Evolutionary conservation across 257 asterid genomes (phyloP), one percentile per base, ranked within the genome.

Genomic region (Solanum peruvianum): DNA sequence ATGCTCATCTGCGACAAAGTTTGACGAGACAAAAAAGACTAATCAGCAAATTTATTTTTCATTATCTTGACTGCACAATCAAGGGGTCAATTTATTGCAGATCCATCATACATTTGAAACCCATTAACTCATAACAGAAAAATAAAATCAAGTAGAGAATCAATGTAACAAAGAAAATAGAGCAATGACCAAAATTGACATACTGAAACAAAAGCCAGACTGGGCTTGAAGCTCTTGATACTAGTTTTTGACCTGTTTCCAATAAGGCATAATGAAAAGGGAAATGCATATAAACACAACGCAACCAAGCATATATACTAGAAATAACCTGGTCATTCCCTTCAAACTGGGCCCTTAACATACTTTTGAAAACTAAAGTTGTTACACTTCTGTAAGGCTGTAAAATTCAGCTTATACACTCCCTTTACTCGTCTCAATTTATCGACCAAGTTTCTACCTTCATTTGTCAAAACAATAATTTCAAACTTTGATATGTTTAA

Each of bases 1-100:
- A 97, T 97, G 93, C 98, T 97, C 73, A 93, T 91, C 99, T 97
- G 96, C 87, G 91, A 33, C 9, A 27, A 14, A n/a, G 37, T 58
- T 52, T 29, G 7, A 80, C 18, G 35, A 47, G 27, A 47, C 39
- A 20, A 47, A 80, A 80, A 18, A 80, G 60, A 85, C 87, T 69
- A 80, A 37, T 76, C 71, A 62, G 23, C 7, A 39, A 42, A 33
- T n/a, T 58, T 56, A 49, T 84, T 52, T 25, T 11, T 14, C n/a
- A 47, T 56, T 58, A 45, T 58, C 66, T 73, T 56, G 70, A 41
- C 67, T 11, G 4, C 45, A 73, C 62, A 75, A 80, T 80, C 37
- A 29, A 80, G 27, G 33, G 67, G 42, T 80, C 67, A 49, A 45
- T 80, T 47, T 29, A 49, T 80, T 5, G 85, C 41, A 49, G 44